phyloP scores from a whole-genome alignment of 2,329 filamentous ascomycete genomes.

The Rhexocercosporidium sp. region DNA sequence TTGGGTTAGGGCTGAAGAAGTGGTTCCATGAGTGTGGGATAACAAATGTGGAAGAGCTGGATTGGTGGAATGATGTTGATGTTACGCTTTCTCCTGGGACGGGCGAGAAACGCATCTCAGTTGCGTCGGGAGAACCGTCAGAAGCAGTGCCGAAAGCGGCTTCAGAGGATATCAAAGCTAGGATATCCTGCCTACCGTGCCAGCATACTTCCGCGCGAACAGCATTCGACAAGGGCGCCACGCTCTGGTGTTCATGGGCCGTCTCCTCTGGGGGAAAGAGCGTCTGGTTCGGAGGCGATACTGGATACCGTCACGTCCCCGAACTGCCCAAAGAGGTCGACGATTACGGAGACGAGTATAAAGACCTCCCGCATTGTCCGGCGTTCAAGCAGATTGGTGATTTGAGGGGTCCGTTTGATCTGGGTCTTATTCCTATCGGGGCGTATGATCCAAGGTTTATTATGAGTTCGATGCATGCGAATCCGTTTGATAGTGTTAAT shows the following conservation, averaged over 20 bases:
- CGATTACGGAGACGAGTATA: constrained; percentile 72
- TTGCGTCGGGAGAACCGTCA: constrained; percentile 35
- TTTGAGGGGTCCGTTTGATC: constrained; percentile 82
- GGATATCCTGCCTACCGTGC: constrained; percentile 78
- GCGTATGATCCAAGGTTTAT: constrained; percentile 77
- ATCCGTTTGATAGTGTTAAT: constrained; percentile 85
- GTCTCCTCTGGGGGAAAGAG: constrained; percentile 74
- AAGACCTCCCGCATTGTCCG: constrained; percentile 74
- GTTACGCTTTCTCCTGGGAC: constrained; percentile 61
- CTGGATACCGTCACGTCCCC: constrained; percentile 83
- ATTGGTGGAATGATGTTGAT: constrained; percentile 91
- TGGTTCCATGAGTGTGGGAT: constrained; percentile 81
- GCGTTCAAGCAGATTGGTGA: constrained; percentile 85
- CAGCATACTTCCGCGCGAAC: constrained; percentile 80
- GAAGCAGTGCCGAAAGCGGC: too few species aligned
- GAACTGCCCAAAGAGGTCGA: constrained; percentile 64
- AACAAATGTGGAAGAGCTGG: constrained; percentile 81
- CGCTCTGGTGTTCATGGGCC: constrained; percentile 89
- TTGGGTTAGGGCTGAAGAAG: constrained; percentile 78
- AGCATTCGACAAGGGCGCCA: constrained; percentile 69
- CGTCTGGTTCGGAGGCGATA: constrained; percentile 91
- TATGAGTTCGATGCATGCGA: constrained; percentile 83
- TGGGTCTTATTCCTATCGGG: constrained; percentile 92
- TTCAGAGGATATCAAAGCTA: constrained; percentile 67
- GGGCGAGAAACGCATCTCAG: constrained; percentile 37